These are phyloP conservation scores for Pyrenophora seminiperda DNA, from an alignment of 2,329 filamentous ascomycete genomes.

Conservation along the genomic window DNA sequence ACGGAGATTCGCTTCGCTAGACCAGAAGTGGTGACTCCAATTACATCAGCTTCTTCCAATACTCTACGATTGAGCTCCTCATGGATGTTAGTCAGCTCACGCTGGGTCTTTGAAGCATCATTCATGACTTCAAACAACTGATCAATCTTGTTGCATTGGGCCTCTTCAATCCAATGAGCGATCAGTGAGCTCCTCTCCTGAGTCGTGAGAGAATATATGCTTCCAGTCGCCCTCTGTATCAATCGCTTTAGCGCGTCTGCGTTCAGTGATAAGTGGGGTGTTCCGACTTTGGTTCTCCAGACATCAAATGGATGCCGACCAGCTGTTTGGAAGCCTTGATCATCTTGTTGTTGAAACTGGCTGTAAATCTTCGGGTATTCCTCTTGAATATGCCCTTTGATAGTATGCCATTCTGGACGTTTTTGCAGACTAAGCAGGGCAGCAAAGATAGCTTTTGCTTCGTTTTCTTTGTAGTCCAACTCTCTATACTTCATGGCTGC, in stretches of 20 bases:
- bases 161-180: constrained; percentile 22
- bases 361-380: constrained; percentile 24
- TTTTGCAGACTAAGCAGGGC: constrained; percentile 14
- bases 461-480: constrained; percentile 16
- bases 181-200: constrained; percentile 20
- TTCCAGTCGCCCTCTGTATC: constrained; percentile 10
- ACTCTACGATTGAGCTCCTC: constrained; percentile 50
- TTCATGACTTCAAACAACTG: constrained; percentile 22
- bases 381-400: constrained; percentile 17
- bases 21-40: constrained; percentile 66
- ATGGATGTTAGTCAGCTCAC: constrained; percentile 28
- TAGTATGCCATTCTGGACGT: constrained; percentile 22
- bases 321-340: constrained; percentile 22
- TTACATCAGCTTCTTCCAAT: constrained; percentile 54
- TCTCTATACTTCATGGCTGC: constrained; percentile 17
- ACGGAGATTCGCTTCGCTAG: constrained; percentile 61
- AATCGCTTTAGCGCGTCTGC: background rate
- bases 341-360: constrained; percentile 26
- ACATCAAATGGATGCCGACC: constrained; percentile 34
- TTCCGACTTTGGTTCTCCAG: constrained; percentile 14
- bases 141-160: constrained; percentile 14
- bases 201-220: constrained; percentile 17
- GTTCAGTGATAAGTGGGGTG: background rate
- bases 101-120: constrained; percentile 13
- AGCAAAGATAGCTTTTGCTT: constrained; percentile 12